Evolutionary conservation across 176 grass and related monocot genomes (phyloP), one percentile per base, ranked within the genome.

Genomic region (Elymus sibiricus): DNA sequence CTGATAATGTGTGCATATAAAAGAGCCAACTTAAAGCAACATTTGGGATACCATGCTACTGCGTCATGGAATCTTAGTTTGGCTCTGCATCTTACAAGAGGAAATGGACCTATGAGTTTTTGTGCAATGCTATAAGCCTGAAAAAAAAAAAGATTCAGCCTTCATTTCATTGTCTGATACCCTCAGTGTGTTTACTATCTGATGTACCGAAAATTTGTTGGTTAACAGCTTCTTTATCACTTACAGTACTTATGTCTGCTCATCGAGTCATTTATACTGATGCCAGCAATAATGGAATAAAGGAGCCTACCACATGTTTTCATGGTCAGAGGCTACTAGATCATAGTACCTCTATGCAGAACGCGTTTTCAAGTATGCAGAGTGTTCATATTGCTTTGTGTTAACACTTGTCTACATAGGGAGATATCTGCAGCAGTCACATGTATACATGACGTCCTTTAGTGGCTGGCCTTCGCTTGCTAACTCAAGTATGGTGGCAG

Each of bases 311-410:
- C 46, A 92, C 93, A 58, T 31, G 59, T 92, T 38, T 92, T 98
- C 35, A 88, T 88, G 95, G 93, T 70, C 74, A 87, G 31, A 95
- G 84, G 89, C 89, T 84, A 19, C 95, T 89, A 63, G 87, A 81
- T 76, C 87, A 95, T 79, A 84, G 87, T 65, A 86, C 88, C 83
- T 79, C 9, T 95, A 90, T n/a, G 71, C 90, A 38, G 89, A 98
- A 70, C 89, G 89, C 47, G 90, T 95, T 82, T 95, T 91, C 85
- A 98, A 92, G 81, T 98, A 98, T 55, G 85, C 89, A 27, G 88
- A 89, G 42, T 94, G 95, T 65, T 91, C 91, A 39, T 98, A 88
- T 63, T 94, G 91, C 78, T 98, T 95, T 85, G 77, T 95, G 11
- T 49, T 90, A 79, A 91, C 83, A 56, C 90, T 92, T 62, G 67